phyloP scores from a whole-genome alignment of 345 rosid species.

The Euphorbia tirucalli region DNA sequence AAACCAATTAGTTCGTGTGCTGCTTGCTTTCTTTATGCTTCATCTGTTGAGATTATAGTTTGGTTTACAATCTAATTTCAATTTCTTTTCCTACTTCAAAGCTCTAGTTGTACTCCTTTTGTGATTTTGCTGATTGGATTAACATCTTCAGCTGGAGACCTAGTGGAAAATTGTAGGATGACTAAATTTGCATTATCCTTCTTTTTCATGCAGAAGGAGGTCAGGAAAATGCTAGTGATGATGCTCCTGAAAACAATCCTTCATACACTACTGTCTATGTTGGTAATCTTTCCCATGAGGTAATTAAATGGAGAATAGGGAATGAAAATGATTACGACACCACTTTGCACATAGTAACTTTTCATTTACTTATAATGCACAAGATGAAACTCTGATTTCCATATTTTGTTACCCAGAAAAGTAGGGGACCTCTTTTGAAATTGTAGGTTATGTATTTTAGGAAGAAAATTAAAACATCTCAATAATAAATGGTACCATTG shows the following conservation, averaged over 20 bases:
- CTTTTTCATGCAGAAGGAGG: conserved; percentile 22
- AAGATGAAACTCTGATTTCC: background rate
- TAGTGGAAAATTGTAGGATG: background rate
- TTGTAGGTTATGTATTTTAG: background rate
- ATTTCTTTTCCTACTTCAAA: background rate
- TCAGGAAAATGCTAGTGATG: conserved; percentile 34
- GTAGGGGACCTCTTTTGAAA: background rate
- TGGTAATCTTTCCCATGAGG: conserved; percentile 51
- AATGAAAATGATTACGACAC: background rate
- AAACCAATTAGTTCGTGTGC: background rate
- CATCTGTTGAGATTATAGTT: background rate
- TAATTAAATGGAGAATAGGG: conserved; percentile 6
- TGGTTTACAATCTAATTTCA: background rate
- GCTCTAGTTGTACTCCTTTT: conserved; percentile 3
- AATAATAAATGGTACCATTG: background rate
- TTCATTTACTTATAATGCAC: background rate
- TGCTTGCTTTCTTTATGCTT: background rate
- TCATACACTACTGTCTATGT: conserved; percentile 54
- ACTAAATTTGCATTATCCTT: background rate
- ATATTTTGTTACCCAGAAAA: background rate
- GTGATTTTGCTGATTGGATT: background rate
- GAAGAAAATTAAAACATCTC: background rate
- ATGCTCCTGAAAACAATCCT: conserved; percentile 43
- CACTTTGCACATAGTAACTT: background rate
- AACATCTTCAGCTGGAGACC: background rate